Percentiles rank a stretch among this genome's conserved stretches.
Evolutionary conservation across 2,329 filamentous ascomycete genomes (phyloP).

Genomic region (Curvularia eragrostidis): DNA sequence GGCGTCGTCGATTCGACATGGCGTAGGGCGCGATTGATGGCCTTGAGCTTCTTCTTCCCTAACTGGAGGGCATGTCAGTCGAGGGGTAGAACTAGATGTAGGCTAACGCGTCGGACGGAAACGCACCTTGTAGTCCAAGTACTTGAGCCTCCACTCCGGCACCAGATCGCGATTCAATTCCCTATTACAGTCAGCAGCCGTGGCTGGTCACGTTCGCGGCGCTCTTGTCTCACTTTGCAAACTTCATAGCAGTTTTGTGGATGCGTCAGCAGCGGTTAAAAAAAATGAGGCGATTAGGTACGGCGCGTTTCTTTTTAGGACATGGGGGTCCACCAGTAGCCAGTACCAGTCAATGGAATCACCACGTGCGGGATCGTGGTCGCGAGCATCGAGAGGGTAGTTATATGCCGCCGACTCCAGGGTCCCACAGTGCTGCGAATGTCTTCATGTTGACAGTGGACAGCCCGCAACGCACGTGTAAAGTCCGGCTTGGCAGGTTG

Average conservation of each 20-base stretch:
- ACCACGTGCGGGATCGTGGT: neutral
- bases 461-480: conserved; percentile 16
- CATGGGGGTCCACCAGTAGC: conserved; percentile 2
- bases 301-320: conserved; percentile 1
- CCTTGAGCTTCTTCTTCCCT: conserved; percentile 93
- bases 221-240: conserved; percentile 62
- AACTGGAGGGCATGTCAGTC: conserved; percentile 47
- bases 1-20: conserved; percentile 63
- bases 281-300: neutral
- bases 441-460: conserved; percentile 1
- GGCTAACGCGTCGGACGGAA: conserved; percentile 19
- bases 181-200: conserved; percentile 47
- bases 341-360: neutral
- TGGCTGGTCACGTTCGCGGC: conserved; percentile 14
- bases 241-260: conserved; percentile 59
- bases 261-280: conserved; percentile 21
- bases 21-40: conserved; percentile 74
- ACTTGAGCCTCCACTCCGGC: conserved; percentile 94
- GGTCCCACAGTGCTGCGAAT: conserved; percentile 5
- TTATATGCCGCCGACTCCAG: conserved; percentile 1
- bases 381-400: neutral
- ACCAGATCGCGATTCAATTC: conserved; percentile 88
- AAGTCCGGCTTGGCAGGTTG: conserved; percentile 17
- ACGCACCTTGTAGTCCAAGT: conserved; percentile 86
- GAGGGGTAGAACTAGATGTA: conserved; percentile 14